Evolutionary conservation across 1,284 basidiomycete genomes (phyloP).

Genomic region (Austroboletus niveus): DNA sequence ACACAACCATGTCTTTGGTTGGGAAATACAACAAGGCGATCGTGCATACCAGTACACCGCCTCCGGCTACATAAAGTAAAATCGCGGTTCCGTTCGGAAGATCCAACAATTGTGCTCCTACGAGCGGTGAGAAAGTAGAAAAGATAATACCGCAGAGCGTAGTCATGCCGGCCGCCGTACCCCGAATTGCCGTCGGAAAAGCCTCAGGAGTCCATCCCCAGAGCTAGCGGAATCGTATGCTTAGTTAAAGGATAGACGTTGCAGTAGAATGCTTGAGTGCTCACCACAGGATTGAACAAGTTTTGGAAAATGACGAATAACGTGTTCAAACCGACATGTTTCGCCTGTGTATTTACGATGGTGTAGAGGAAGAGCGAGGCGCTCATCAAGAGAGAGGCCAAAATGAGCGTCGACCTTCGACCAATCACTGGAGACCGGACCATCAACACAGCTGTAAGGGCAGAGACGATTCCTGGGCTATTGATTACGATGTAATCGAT

Average conservation of each 20-base stretch:
- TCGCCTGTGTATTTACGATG: constrained; percentile 16
- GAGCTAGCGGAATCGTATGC: constrained; percentile 4
- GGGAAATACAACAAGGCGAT: constrained; percentile 9
- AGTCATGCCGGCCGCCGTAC: constrained; percentile 14
- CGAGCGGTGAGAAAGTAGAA: constrained; percentile 4
- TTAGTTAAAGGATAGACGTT: constrained; percentile 4
- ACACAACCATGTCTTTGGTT: constrained; percentile 14
- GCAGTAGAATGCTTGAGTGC: background rate
- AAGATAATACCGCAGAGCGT: background rate
- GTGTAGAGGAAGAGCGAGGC: constrained; percentile 13
- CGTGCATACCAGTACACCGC: background rate
- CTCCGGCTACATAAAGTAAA: too few relatives aligned
- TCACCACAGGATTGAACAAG: background rate
- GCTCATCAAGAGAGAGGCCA: constrained; percentile 9
- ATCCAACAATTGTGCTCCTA: constrained; percentile 13
- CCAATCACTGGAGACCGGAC: constrained; percentile 15
- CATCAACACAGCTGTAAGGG: constrained; percentile 8
- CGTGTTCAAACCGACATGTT: constrained; percentile 12
- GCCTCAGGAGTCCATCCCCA: constrained; percentile 20
- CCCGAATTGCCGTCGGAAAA: constrained; percentile 16
- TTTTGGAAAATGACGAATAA: constrained; percentile 10
- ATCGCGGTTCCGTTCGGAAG: constrained; percentile 2
- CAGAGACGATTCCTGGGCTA: constrained; percentile 9
- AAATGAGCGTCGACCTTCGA: constrained; percentile 19
- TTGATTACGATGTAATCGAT: constrained; percentile 15